Conservation (phyloP, 78 protist species). For the Dictyostelium firmibasis region DNA sequence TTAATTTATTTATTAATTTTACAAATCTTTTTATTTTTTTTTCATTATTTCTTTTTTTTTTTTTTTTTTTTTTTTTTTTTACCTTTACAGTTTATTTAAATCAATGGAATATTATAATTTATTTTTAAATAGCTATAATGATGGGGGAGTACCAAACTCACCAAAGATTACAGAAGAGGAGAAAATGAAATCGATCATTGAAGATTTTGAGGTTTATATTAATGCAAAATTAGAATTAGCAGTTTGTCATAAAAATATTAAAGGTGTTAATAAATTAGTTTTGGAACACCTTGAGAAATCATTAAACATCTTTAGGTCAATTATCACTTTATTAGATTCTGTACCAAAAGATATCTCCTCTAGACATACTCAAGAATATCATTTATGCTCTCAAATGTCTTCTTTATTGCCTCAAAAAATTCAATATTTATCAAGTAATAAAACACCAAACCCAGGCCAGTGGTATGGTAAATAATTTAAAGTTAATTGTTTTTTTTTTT, state of each 20-base stretch:
- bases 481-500: not conserved
- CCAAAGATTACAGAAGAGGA: not conserved
- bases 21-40: not conserved
- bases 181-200: not conserved
- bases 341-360: not conserved
- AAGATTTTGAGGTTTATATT: conserved; percentile 1
- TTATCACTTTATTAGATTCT: not conserved
- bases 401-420: conserved; percentile 9
- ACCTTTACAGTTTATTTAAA: not conserved
- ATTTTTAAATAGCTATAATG: not conserved
- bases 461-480: not conserved
- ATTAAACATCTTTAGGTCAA: not conserved
- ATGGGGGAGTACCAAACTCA: not conserved
- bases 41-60: not conserved
- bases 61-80: not conserved
- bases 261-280: conserved; percentile 26
- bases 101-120: conserved; percentile 3
- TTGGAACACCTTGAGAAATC: not conserved
- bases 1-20: not conserved
- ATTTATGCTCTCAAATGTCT: not conserved
- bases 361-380: not conserved
- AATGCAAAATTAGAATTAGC: not conserved
- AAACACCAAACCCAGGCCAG: not conserved
- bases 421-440: not conserved
- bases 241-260: conserved; percentile 14